A percentile compares a stretch with the other conserved stretches of the same genome.
Conservation (phyloP, 2,329 filamentous ascomycete genomes). For the Gliomastix tumulicola region DNA sequence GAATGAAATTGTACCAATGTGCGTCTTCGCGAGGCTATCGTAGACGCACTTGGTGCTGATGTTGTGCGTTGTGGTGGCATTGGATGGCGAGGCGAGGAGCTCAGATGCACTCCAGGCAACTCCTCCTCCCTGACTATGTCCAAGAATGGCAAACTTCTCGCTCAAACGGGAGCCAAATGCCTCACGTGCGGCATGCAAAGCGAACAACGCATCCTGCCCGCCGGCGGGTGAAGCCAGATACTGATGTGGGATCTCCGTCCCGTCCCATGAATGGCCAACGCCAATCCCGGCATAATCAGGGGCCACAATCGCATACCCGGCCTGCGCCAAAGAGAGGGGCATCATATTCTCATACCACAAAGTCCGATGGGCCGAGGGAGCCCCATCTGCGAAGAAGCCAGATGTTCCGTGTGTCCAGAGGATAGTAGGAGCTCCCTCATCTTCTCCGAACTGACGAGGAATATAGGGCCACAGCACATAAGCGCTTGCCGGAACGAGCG, state of each 20-base stretch:
- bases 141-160: slow-evolving; percentile 30
- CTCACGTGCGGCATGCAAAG: slow-evolving; percentile 27
- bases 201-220: slow-evolving; percentile 33
- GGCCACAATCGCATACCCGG: slow-evolving; percentile 35
- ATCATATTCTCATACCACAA: slow-evolving; percentile 29
- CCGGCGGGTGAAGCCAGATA: slow-evolving; percentile 26
- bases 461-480: not conserved
- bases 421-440: slow-evolving; percentile 14
- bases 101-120: slow-evolving; percentile 25
- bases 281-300: slow-evolving; percentile 36
- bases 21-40: slow-evolving; percentile 3
- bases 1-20: slow-evolving; percentile 7
- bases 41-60: slow-evolving; percentile 13
- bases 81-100: slow-evolving; percentile 15
- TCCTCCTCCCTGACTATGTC: slow-evolving; percentile 37
- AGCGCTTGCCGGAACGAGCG: not conserved
- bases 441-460: not conserved
- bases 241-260: slow-evolving; percentile 26
- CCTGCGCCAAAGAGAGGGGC: slow-evolving; percentile 26
- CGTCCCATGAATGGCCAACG: slow-evolving; percentile 20
- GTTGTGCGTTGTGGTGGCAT: slow-evolving; percentile 5
- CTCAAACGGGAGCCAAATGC: slow-evolving; percentile 25
- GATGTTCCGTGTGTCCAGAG: slow-evolving; percentile 37
- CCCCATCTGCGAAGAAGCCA: slow-evolving; percentile 25
- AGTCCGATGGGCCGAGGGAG: slow-evolving; percentile 27